Conservation (phyloP, 2,329 filamentous ascomycete species). For the Diaporthe citriasiana region DNA sequence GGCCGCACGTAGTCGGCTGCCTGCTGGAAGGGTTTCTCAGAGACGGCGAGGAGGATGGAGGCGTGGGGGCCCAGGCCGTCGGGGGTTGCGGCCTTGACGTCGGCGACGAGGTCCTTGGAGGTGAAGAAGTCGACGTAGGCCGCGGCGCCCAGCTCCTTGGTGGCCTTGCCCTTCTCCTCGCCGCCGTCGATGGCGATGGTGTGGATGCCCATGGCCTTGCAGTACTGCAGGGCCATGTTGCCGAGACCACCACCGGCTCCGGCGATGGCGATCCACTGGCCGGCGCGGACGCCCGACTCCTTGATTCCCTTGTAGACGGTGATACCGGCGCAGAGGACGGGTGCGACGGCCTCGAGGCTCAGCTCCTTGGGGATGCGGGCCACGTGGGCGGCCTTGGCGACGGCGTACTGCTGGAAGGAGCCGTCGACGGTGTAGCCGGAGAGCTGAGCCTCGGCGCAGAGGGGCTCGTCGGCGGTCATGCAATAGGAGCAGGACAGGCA, state of each 20-base stretch:
- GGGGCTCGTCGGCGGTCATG: slow-evolving; percentile 75
- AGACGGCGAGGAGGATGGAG: slow-evolving; percentile 87
- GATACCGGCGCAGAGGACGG: slow-evolving; percentile 80
- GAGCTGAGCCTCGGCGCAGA: slow-evolving; percentile 73
- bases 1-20: slow-evolving; percentile 89
- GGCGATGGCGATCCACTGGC: slow-evolving; percentile 80
- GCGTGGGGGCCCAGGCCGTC: slow-evolving; percentile 90
- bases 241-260: slow-evolving; percentile 83
- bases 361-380: slow-evolving; percentile 75
- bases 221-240: slow-evolving; percentile 84
- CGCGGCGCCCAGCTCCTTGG: slow-evolving; percentile 77
- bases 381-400: slow-evolving; percentile 79
- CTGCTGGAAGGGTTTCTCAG: slow-evolving; percentile 96
- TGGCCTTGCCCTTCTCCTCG: slow-evolving; percentile 82
- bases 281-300: slow-evolving; percentile 74
- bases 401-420: slow-evolving; percentile 80
- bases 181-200: slow-evolving; percentile 87
- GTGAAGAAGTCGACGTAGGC: slow-evolving; percentile 85
- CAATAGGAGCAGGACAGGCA: slow-evolving; percentile 79
- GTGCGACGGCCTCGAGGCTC: slow-evolving; percentile 73
- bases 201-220: slow-evolving; percentile 88
- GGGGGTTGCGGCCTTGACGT: slow-evolving; percentile 84
- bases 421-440: slow-evolving; percentile 82
- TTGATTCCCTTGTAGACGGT: slow-evolving; percentile 85
- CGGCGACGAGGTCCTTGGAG: slow-evolving; percentile 82